Percentiles rank a stretch among this genome's conserved stretches.
These are phyloP conservation scores for Gnetum montanum DNA, from an alignment of 75 land plant species.

Conservation along the genomic window DNA sequence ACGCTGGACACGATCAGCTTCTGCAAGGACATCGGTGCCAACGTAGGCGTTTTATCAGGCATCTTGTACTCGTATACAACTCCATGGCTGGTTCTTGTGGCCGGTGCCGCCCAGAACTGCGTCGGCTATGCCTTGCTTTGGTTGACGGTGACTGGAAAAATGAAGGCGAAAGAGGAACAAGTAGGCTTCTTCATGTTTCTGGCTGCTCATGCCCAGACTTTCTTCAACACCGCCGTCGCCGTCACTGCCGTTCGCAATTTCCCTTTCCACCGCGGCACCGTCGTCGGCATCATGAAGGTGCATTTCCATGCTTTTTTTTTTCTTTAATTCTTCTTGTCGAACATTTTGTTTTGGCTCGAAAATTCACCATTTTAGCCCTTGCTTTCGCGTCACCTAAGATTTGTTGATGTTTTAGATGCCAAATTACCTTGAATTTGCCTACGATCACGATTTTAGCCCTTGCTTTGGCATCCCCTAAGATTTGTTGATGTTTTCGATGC, in stretches of 20 bases:
- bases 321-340: background rate
- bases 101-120: conserved; percentile 56
- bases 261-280: conserved; percentile 62
- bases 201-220: conserved; percentile 76
- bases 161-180: conserved; percentile 39
- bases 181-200: conserved; percentile 68
- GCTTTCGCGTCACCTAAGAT: too few relatives aligned
- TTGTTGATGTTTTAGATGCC: too few relatives aligned
- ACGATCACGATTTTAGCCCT: background rate
- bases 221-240: conserved; percentile 73
- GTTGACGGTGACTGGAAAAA: conserved; percentile 43
- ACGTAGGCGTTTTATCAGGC: conserved; percentile 74
- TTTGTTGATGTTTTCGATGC: too few relatives aligned
- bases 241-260: conserved; percentile 76
- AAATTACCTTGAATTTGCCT: too few relatives aligned
- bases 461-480: too few relatives aligned
- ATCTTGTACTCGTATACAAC: conserved; percentile 44
- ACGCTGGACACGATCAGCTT: conserved; percentile 70
- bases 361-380: background rate
- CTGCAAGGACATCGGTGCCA: conserved; percentile 83
- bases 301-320: background rate
- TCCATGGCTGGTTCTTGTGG: conserved; percentile 43
- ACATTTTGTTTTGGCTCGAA: background rate
- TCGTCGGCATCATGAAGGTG: conserved; percentile 88
- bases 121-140: conserved; percentile 60